Conservation (phyloP, 257 asterid genomes). For the Nicotiana benthamiana region DNA sequence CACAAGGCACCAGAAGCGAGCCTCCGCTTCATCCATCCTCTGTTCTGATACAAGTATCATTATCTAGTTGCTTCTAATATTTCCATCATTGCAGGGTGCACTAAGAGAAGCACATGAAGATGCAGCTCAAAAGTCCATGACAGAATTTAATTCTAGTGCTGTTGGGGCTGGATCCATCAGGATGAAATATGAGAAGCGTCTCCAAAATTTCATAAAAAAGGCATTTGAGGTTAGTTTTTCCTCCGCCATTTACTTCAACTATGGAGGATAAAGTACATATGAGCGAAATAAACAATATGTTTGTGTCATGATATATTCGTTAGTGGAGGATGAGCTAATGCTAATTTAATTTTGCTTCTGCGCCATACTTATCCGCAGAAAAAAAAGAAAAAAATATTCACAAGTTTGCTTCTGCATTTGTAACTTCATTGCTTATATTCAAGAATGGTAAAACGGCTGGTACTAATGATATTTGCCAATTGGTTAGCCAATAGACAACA, state of each 20-base stretch:
- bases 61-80: constrained; percentile 18
- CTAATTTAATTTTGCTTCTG: not conserved
- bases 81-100: constrained; percentile 50
- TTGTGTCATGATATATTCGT: not conserved
- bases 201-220: constrained; percentile 64
- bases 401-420: not conserved
- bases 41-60: not conserved
- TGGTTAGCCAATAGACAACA: not conserved
- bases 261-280: not conserved
- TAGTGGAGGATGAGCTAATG: not conserved
- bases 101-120: constrained; percentile 89
- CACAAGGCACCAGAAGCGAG: no score
- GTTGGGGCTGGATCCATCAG: constrained; percentile 80
- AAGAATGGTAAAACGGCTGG: not conserved
- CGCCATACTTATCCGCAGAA: not conserved
- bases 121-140: constrained; percentile 72
- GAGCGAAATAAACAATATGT: not conserved
- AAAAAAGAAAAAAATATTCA: not conserved
- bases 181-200: constrained; percentile 83
- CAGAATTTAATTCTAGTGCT: constrained; percentile 69
- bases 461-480: not conserved
- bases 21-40: no score
- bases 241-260: not conserved
- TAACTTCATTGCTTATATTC: not conserved
- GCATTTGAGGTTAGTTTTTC: constrained; percentile 73